Evolutionary conservation across 192 early-diverging fungal genomes (phyloP), one percentile per base, ranked within the genome.

Genomic region (Rhizophagus prolifer): DNA sequence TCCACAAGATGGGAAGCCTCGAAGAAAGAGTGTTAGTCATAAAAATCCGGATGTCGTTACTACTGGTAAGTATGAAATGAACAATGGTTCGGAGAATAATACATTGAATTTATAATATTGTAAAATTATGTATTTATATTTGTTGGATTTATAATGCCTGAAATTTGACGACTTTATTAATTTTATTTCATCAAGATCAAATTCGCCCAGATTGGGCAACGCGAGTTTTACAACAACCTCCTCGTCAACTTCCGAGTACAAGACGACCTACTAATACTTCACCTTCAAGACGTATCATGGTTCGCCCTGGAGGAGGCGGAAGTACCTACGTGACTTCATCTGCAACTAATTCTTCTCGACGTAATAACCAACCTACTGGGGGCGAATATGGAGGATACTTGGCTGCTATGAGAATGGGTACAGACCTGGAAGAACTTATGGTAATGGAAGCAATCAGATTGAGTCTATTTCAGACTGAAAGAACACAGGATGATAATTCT

Each of bases 401-500:
- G 9, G 73, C 82, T 0, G 94, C 91, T 0, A 91, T 95, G 91
- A 84, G 88, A 58, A 91, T 94, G 79, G 94, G 91, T 28, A 90
- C 90, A 21, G 93, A 98, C 74, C 73, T 98, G 30, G 96, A 98
- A 72, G 96, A 98, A 74, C 81, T 94, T 77, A 91, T 98, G 95
- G 79, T 98, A 1, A 91, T 96, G 87, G 94, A 97, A 81, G 96
- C 96, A 1, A 94, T 98, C 34, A 82, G 96, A 54, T 81, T 90
- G 72, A 92, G 90, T 77, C 78, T 96, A 58, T 81, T 85, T 19
- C 21, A 28, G n/a, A 16, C 38, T 16, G 59, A 71, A 23, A 62
- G 23, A 19, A 9, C 44, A 25, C 59, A 72, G 28, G 50, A 70
- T 28, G 69, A 66, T 41, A 38, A 28, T 64, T 26, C 25, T 46